These are phyloP conservation scores for Populus hybrid DNA, from an alignment of 441 rosid species.

Conservation along the genomic window DNA sequence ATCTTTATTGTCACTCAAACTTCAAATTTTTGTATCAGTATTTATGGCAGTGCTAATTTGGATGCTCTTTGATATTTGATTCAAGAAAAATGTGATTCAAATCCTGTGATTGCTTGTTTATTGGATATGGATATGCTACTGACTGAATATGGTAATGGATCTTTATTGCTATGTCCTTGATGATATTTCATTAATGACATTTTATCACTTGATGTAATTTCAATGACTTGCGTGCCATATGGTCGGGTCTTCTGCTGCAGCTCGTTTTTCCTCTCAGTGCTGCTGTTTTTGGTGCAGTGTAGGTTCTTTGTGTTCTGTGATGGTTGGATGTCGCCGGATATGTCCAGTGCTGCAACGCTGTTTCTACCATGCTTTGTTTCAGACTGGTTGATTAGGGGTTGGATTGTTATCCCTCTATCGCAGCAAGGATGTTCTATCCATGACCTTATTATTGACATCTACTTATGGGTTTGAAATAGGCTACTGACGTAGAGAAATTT, in stretches of 20 bases:
- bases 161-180: background rate
- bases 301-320: background rate
- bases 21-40: background rate
- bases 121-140: background rate
- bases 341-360: background rate
- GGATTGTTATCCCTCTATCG: background rate
- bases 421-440: background rate
- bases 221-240: background rate
- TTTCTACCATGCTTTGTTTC: background rate
- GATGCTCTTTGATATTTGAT: background rate
- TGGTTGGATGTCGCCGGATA: background rate
- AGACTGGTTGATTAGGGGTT: background rate
- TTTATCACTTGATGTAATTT: background rate
- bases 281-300: background rate
- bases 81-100: background rate
- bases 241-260: background rate
- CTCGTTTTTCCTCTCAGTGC: background rate
- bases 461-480: too few species aligned
- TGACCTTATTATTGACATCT: too few species aligned
- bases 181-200: background rate
- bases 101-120: background rate
- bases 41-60: background rate
- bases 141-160: background rate
- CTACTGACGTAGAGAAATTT: too few species aligned
- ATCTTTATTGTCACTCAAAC: background rate